Conservation (phyloP, 306 rosid species). For the Sesbania bispinosa region DNA sequence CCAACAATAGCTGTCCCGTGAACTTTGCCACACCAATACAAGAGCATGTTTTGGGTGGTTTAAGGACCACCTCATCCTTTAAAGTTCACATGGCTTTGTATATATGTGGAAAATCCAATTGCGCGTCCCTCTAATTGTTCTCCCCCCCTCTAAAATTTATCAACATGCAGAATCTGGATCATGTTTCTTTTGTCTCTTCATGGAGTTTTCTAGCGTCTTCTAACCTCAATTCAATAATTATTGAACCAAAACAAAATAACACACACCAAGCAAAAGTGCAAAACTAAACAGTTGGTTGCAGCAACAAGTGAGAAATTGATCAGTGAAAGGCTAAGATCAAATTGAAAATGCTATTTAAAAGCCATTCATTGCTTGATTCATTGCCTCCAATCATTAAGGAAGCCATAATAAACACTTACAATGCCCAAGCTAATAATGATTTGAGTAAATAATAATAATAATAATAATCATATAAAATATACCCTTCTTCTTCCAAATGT, state of each 20-base stretch:
- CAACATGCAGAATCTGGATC: slow-evolving; percentile 33
- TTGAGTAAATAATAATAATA: slow-evolving; percentile 10
- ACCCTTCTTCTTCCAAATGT: slow-evolving; percentile 33
- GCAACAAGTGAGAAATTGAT: not conserved
- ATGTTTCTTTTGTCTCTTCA: slow-evolving; percentile 30
- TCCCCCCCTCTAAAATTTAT: slow-evolving; percentile 26
- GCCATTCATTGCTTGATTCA: slow-evolving; percentile 23
- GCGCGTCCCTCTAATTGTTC: slow-evolving; percentile 32
- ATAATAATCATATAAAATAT: slow-evolving; percentile 35
- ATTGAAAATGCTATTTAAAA: too few relatives aligned
- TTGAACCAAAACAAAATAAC: slow-evolving; percentile 15
- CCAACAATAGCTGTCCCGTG: slow-evolving; percentile 55
- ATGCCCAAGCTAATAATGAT: slow-evolving; percentile 16
- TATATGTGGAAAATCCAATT: slow-evolving; percentile 49
- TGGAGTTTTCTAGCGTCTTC: slow-evolving; percentile 22
- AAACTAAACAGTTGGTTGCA: not conserved
- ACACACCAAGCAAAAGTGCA: not conserved
- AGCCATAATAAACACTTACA: slow-evolving; percentile 27
- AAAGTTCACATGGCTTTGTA: slow-evolving; percentile 56
- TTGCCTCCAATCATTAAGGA: slow-evolving; percentile 34
- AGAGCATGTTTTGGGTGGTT: slow-evolving; percentile 35
- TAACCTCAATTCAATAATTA: slow-evolving; percentile 26
- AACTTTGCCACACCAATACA: slow-evolving; percentile 51
- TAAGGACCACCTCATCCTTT: slow-evolving; percentile 93
- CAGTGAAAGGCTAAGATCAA: too few relatives aligned